These are phyloP conservation scores for Penicillium desertorum DNA, from an alignment of 495 filamentous ascomycete genomes.

Conservation along the genomic window DNA sequence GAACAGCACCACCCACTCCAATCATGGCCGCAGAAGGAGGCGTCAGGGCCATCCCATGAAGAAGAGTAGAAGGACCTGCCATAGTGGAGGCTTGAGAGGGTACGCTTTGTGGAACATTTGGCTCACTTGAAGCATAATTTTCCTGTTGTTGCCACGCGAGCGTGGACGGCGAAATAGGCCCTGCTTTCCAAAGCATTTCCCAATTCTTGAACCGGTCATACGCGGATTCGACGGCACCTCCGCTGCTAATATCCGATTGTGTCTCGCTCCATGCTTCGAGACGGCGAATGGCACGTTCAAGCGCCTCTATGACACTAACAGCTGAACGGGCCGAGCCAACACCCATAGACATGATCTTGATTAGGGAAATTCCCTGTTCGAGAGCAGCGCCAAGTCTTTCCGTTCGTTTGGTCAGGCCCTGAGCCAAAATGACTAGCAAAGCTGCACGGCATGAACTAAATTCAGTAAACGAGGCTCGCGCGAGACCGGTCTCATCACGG, in stretches of 20 bases:
- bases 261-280: constrained; percentile 44
- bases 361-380: constrained; percentile 48
- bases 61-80: constrained; percentile 12
- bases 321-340: constrained; percentile 51
- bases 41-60: constrained; percentile 19
- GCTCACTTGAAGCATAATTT: constrained; percentile 19
- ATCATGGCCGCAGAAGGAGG: constrained; percentile 18
- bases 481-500: constrained; percentile 49
- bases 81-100: constrained; percentile 13
- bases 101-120: constrained; percentile 20
- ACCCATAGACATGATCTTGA: constrained; percentile 54
- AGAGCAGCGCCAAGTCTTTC: constrained; percentile 47
- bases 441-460: constrained; percentile 54
- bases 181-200: constrained; percentile 55
- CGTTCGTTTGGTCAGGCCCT: constrained; percentile 49
- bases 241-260: constrained; percentile 33
- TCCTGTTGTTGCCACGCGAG: constrained; percentile 25
- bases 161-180: constrained; percentile 41
- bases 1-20: constrained; percentile 16
- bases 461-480: constrained; percentile 52
- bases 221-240: constrained; percentile 40
- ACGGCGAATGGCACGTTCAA: constrained; percentile 49
- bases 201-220: constrained; percentile 54
- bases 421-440: constrained; percentile 49
- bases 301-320: constrained; percentile 52